Evolutionary conservation across 495 filamentous ascomycete genomes (phyloP).

Genomic region (Parathielavia appendiculata): DNA sequence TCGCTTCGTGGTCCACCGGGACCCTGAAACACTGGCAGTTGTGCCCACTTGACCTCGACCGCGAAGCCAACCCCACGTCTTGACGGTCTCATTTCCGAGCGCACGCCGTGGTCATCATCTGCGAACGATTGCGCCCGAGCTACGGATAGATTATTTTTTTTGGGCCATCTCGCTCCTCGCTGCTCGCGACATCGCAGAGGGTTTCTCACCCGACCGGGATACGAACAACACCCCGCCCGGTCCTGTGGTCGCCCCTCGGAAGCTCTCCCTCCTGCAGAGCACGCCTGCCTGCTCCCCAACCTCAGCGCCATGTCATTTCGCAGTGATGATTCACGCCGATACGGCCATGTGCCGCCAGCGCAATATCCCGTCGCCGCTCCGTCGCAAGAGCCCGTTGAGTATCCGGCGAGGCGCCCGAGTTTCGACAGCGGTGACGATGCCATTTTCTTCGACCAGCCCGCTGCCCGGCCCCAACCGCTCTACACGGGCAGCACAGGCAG

Average conservation of each 20-base stretch:
- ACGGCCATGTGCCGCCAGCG: slow-evolving; percentile 53
- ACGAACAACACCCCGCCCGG: not conserved
- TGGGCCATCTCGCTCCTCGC: not conserved
- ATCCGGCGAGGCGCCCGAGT: slow-evolving; percentile 58
- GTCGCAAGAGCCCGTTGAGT: slow-evolving; percentile 32
- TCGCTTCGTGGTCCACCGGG: not conserved
- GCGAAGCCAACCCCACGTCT: slow-evolving; percentile 7
- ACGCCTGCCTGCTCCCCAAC: not conserved
- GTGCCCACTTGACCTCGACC: not conserved
- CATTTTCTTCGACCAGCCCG: slow-evolving; percentile 42
- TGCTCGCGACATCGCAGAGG: not conserved
- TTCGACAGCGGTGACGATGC: slow-evolving; percentile 78
- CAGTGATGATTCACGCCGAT: slow-evolving; percentile 51
- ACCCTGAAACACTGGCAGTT: slow-evolving; percentile 5
- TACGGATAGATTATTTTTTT: not conserved
- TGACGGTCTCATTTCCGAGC: not conserved
- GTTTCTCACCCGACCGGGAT: no score
- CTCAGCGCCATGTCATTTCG: slow-evolving; percentile 49
- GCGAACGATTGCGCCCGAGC: not conserved
- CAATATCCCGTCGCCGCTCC: slow-evolving; percentile 47
- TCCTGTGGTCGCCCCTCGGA: not conserved
- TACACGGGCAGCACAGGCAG: slow-evolving; percentile 24
- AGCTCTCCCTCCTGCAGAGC: not conserved
- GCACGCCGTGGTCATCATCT: not conserved
- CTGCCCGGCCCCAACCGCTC: slow-evolving; percentile 16